Conservation (phyloP, 306 rosid genomes). For the Hippophae gyantsensis region DNA sequence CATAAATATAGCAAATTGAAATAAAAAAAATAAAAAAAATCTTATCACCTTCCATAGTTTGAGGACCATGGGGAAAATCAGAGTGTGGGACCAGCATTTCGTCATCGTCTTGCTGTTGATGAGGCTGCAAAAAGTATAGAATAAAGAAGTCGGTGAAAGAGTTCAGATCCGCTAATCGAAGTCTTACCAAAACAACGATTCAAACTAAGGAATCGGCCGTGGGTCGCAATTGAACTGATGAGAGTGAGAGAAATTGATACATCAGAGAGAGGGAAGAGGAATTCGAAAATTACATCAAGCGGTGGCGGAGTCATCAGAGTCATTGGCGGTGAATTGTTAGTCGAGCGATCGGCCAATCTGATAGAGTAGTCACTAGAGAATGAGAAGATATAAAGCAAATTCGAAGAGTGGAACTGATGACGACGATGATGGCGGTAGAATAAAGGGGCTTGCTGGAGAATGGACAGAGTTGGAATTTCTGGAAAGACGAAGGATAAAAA, state of each 20-base stretch:
- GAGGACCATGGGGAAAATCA: conserved; percentile 36
- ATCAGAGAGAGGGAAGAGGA: conserved; percentile 1
- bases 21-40: too few species aligned
- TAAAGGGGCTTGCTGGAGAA: too few species aligned
- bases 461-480: too few species aligned
- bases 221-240: conserved; percentile 17
- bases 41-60: conserved; percentile 43
- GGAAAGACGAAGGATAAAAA: too few species aligned
- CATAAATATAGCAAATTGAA: neutral
- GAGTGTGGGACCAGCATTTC: conserved; percentile 45
- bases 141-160: conserved; percentile 6
- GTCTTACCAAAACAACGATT: conserved; percentile 21
- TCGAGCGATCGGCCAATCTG: conserved; percentile 25
- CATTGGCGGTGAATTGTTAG: conserved; percentile 17
- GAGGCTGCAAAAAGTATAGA: conserved; percentile 17
- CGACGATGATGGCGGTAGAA: too few species aligned
- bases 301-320: conserved; percentile 47
- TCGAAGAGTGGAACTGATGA: too few species aligned
- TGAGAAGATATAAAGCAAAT: neutral
- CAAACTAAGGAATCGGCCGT: conserved; percentile 5
- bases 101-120: conserved; percentile 30
- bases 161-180: conserved; percentile 22
- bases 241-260: neutral
- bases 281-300: conserved; percentile 29
- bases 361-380: neutral